These are phyloP conservation scores for Paracoccidioides lutzii DNA, from an alignment of 2,329 filamentous ascomycete species.

Conservation along the genomic window DNA sequence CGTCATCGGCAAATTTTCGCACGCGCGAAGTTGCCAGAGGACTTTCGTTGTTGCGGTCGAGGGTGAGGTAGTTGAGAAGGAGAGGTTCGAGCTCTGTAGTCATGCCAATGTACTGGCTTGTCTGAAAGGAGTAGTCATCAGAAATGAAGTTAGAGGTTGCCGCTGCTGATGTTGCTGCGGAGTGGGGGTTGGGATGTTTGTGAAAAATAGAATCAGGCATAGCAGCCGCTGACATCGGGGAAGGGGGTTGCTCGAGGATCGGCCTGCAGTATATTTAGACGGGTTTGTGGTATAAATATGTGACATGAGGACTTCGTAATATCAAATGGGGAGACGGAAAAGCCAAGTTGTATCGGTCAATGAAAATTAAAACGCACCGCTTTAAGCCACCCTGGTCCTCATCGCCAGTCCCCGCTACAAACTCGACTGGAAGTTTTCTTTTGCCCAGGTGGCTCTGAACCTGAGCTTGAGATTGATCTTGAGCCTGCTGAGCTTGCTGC, in stretches of 20 bases:
- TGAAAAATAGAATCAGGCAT: not conserved
- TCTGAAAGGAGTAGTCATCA: conserved; percentile 18
- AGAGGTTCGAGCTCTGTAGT: conserved; percentile 31
- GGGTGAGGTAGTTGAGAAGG: conserved; percentile 27
- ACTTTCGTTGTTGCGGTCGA: conserved; percentile 30
- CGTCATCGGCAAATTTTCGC: conserved; percentile 26
- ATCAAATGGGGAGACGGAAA: not conserved
- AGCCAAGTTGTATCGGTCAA: not conserved
- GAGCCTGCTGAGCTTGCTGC: not conserved
- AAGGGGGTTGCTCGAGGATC: not conserved
- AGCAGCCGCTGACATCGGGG: not conserved
- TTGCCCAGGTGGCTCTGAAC: conserved; percentile 21
- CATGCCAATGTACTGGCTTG: conserved; percentile 31
- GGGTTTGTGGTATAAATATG: not conserved
- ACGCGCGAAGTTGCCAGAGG: conserved; percentile 25
- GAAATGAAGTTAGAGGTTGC: conserved; percentile 6
- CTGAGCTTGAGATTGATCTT: not conserved
- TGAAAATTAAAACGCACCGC: not conserved
- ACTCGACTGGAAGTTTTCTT: conserved; percentile 25
- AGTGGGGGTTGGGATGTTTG: conserved; percentile 7
- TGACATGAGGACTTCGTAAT: not conserved
- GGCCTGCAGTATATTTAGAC: conserved; percentile 1
- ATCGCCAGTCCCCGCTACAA: conserved; percentile 20
- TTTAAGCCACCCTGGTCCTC: conserved; percentile 19
- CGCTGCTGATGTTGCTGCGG: not conserved